Evolutionary conservation across 2,329 filamentous ascomycete genomes (phyloP).

Genomic region (Neoarthrinium moseri): DNA sequence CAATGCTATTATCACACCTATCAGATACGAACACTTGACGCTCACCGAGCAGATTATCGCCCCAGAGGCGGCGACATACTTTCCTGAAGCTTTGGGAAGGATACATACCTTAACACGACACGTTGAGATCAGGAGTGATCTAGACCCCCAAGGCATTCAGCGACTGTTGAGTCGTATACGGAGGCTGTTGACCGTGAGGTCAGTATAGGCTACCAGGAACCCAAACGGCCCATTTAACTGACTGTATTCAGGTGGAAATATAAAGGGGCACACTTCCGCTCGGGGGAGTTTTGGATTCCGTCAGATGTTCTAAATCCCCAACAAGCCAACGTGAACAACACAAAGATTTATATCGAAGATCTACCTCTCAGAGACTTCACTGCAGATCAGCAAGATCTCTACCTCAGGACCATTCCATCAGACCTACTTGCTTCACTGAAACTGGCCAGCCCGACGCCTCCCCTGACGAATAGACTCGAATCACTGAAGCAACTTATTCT

Average conservation of each 20-base stretch:
- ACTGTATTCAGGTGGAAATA: constrained; percentile 36
- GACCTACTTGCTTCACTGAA: constrained; percentile 37
- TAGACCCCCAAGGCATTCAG: constrained; percentile 35
- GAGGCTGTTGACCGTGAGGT: constrained; percentile 39
- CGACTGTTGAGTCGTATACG: constrained; percentile 33
- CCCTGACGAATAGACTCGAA: constrained; percentile 37
- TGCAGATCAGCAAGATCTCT: constrained; percentile 30
- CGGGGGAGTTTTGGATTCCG: constrained; percentile 33
- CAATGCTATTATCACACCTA: constrained; percentile 39
- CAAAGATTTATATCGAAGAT: constrained; percentile 37
- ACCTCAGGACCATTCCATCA: constrained; percentile 38
- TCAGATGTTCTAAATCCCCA: constrained; percentile 34
- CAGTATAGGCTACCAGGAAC: constrained; percentile 10
- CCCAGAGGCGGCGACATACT: constrained; percentile 28
- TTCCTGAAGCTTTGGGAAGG: constrained; percentile 31
- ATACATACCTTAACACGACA: constrained; percentile 38
- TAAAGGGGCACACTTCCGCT: constrained; percentile 26
- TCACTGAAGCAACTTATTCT: constrained; percentile 43
- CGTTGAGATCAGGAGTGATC: constrained; percentile 37
- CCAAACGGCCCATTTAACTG: background rate
- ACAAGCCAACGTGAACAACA: constrained; percentile 25
- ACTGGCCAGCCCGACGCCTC: constrained; percentile 36
- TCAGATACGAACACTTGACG: constrained; percentile 37
- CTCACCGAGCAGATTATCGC: constrained; percentile 37
- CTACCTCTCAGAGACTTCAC: constrained; percentile 38